Evolutionary conservation across 305 asterid genomes (phyloP).

Genomic region (Lippia alba): DNA sequence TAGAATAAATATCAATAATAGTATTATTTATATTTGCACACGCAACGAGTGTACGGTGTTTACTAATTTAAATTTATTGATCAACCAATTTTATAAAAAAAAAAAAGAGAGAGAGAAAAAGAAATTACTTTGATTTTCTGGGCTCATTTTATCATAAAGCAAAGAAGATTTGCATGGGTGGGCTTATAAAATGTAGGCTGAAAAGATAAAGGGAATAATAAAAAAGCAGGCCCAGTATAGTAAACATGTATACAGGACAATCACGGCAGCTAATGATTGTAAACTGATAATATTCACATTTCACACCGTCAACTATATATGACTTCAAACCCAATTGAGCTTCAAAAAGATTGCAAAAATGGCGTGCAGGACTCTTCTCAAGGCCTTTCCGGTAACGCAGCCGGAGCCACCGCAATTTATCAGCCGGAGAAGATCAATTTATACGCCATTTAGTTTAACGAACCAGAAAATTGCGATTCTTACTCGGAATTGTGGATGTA

Average conservation of each 20-base stretch:
- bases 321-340: not conserved
- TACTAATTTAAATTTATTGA: no score
- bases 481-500: slow-evolving; percentile 43
- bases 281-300: not conserved
- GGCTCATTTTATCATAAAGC: no score
- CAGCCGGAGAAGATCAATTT: slow-evolving; percentile 11
- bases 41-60: no score
- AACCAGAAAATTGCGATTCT: slow-evolving; percentile 33
- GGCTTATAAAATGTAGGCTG: no score
- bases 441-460: slow-evolving; percentile 22
- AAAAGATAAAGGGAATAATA: no score
- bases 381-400: slow-evolving; percentile 44
- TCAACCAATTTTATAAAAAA: no score
- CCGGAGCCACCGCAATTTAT: slow-evolving; percentile 44
- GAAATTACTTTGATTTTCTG: no score
- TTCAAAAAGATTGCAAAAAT: slow-evolving; percentile 25
- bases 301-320: not conserved
- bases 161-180: no score
- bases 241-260: not conserved
- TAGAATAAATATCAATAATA: no score
- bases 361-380: slow-evolving; percentile 54
- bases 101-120: no score
- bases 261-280: not conserved
- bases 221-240: no score
- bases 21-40: no score